A percentile compares a stretch with the other conserved stretches of the same genome.
Conservation (phyloP, 352 stramenopile genomes). For the Pythium aphanidermatum region DNA sequence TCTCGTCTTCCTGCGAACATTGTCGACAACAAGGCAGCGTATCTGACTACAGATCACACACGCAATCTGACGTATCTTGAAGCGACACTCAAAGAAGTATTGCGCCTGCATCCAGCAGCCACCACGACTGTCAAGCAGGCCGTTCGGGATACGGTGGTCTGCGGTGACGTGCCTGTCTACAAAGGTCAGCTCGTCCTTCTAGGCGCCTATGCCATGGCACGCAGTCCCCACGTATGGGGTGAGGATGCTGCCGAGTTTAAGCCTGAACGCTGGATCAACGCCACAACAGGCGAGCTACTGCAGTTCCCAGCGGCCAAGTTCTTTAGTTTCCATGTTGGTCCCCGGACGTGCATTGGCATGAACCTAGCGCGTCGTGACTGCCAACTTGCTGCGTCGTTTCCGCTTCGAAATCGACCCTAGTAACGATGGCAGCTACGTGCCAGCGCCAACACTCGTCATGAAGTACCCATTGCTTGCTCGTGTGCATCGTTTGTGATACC, state of each 20-base stretch:
- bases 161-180: constrained; percentile 15
- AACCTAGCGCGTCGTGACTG: constrained; percentile 17
- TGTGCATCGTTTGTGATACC: too few species aligned
- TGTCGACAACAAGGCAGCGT: constrained; percentile 21
- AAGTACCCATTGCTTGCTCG: too few species aligned
- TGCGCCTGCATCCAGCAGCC: constrained; percentile 52
- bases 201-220: constrained; percentile 23
- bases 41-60: constrained; percentile 36
- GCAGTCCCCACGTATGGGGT: constrained; percentile 29
- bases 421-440: too few species aligned
- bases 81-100: constrained; percentile 43
- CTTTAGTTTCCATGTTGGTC: constrained; percentile 30
- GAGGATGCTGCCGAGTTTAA: constrained; percentile 42
- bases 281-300: not conserved
- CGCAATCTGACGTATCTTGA: constrained; percentile 44
- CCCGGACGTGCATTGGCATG: constrained; percentile 37
- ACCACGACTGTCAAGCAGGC: constrained; percentile 48
- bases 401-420: constrained; percentile 1
- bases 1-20: constrained; percentile 1
- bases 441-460: too few species aligned
- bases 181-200: constrained; percentile 21
- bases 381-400: constrained; percentile 3
- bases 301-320: constrained; percentile 18
- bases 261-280: constrained; percentile 44
- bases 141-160: constrained; percentile 41